Percentiles rank a stretch among this genome's conserved stretches.
These are phyloP conservation scores for Saccharomyces cerevisiae DNA, from an alignment of 805 yeast species.

Conservation along the genomic window DNA sequence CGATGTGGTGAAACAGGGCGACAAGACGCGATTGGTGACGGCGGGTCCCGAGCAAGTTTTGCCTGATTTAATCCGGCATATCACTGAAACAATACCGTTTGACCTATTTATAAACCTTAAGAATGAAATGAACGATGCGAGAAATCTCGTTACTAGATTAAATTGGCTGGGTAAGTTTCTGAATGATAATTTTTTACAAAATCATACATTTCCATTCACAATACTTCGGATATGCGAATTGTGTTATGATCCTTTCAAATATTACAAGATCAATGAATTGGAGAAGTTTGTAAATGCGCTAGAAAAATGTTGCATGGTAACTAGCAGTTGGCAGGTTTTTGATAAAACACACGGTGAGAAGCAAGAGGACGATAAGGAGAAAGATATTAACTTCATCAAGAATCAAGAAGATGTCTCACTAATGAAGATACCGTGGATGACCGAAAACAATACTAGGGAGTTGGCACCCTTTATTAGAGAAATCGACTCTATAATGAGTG, in stretches of 20 bases:
- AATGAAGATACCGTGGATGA: slow-evolving; percentile 24
- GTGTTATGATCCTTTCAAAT: slow-evolving; percentile 37
- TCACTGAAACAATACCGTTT: slow-evolving; percentile 21
- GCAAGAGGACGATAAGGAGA: neutral
- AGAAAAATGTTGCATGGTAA: slow-evolving; percentile 25
- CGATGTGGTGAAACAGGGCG: slow-evolving; percentile 6
- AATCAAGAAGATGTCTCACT: slow-evolving; percentile 24
- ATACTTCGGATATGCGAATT: slow-evolving; percentile 41
- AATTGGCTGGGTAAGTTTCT: slow-evolving; percentile 10
- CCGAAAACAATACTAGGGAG: slow-evolving; percentile 9
- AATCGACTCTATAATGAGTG: slow-evolving; percentile 26
- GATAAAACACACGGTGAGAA: neutral
- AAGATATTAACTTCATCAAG: neutral
- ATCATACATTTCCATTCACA: slow-evolving; percentile 38
- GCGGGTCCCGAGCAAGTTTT: slow-evolving; percentile 11
- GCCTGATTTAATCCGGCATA: slow-evolving; percentile 16
- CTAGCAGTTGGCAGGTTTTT: slow-evolving; percentile 8
- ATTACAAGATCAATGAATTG: slow-evolving; percentile 29
- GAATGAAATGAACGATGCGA: neutral
- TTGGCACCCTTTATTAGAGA: slow-evolving; percentile 22
- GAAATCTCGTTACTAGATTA: slow-evolving; percentile 3
- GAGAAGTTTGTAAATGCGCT: slow-evolving; percentile 41
- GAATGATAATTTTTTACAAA: slow-evolving; percentile 10
- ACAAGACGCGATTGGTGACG: slow-evolving; percentile 3
- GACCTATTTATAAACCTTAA: slow-evolving; percentile 13